Evolutionary conservation across 257 asterid genomes (phyloP).

Genomic region (Solanum chilense): DNA sequence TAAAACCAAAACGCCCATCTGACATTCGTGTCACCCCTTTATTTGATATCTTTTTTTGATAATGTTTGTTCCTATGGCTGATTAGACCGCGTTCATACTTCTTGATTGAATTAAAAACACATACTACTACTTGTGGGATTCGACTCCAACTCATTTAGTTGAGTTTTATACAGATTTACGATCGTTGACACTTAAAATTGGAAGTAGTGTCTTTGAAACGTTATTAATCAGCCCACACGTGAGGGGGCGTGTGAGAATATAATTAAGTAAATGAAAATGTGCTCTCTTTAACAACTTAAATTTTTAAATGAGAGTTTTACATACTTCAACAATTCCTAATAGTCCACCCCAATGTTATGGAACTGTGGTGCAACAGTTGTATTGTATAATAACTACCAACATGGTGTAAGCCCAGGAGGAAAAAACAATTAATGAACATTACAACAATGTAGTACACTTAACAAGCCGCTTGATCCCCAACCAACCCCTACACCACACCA

Average conservation of each 20-base stretch:
- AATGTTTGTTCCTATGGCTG: no score
- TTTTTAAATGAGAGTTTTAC: background rate
- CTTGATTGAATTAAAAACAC: no score
- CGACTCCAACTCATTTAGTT: no score
- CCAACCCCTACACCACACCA: background rate
- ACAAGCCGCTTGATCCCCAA: background rate
- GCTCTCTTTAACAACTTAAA: background rate
- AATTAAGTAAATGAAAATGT: background rate
- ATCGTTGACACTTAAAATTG: no score
- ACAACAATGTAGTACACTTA: background rate
- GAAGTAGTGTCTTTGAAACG: no score
- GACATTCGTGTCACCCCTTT: no score
- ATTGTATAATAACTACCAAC: background rate
- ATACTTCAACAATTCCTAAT: background rate
- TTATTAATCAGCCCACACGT: background rate
- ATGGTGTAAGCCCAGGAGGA: background rate
- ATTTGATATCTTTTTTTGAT: no score
- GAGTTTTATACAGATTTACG: no score
- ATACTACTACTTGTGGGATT: no score
- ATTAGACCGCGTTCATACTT: no score
- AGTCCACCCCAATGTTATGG: background rate
- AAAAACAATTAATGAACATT: background rate
- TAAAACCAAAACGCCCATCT: no score
- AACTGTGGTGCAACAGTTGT: background rate
- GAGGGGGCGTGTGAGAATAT: background rate